Conservation (phyloP, 768 basidiomycete species). For the Trametes cinnabarina region DNA sequence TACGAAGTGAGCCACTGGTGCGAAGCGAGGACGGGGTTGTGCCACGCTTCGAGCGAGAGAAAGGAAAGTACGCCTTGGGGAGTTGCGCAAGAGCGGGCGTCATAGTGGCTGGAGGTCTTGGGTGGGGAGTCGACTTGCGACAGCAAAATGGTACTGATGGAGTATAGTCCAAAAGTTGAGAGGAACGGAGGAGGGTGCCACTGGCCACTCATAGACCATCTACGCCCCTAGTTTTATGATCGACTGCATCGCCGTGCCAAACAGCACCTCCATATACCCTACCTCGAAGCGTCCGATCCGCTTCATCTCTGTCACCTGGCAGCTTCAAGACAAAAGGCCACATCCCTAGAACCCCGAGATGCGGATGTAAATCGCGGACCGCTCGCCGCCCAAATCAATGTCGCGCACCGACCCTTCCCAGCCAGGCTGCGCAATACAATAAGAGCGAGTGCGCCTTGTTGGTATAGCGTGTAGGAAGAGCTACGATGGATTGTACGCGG, state of each 20-base stretch:
- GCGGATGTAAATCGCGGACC: not conserved
- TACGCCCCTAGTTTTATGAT: too few relatives aligned
- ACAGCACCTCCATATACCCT: too few relatives aligned
- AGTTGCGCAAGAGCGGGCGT: not conserved
- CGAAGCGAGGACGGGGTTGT: not conserved
- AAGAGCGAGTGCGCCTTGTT: not conserved
- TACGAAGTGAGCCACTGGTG: not conserved
- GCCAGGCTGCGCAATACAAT: not conserved
- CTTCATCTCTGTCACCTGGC: not conserved
- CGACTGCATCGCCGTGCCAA: too few relatives aligned
- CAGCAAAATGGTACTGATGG: not conserved
- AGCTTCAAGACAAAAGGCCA: not conserved
- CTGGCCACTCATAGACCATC: not conserved
- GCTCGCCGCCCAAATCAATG: not conserved
- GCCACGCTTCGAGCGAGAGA: not conserved
- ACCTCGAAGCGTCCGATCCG: not conserved
- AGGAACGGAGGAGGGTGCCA: not conserved
- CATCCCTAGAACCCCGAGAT: not conserved
- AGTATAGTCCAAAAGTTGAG: not conserved
- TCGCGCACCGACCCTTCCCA: not conserved
- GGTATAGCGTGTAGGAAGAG: not conserved
- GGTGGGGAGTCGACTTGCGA: constrained; percentile 1
- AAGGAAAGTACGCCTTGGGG: not conserved
- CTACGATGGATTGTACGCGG: not conserved
- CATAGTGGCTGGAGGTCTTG: not conserved